phyloP scores from a whole-genome alignment of 2,329 filamentous ascomycete genomes.

The Ceratocystis destructans region DNA sequence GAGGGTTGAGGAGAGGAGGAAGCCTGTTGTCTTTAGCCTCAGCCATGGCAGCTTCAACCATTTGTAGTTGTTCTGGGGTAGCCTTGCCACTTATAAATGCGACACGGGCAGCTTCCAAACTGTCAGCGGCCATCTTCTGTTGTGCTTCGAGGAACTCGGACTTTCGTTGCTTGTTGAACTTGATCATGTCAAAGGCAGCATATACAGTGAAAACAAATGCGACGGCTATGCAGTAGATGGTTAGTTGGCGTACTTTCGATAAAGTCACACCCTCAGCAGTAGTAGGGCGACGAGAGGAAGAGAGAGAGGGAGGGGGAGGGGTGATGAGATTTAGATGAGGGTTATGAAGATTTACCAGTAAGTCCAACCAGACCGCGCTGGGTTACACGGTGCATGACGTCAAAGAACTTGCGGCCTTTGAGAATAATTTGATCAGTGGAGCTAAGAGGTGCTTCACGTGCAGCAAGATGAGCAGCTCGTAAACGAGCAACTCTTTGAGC shows the following conservation, averaged over 20 bases:
- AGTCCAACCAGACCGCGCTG: constrained; percentile 42
- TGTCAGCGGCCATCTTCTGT: constrained; percentile 39
- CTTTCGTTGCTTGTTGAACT: constrained; percentile 46
- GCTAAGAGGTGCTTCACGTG: constrained; percentile 45
- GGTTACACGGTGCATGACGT: constrained; percentile 43
- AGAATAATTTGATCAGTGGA: constrained; percentile 38
- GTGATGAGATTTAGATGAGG: background rate
- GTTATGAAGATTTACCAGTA: constrained; percentile 34
- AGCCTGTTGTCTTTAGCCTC: constrained; percentile 36
- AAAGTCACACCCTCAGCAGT: background rate
- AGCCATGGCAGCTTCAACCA: constrained; percentile 44
- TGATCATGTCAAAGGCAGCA: constrained; percentile 48
- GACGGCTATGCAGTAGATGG: constrained; percentile 30
- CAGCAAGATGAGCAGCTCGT: constrained; percentile 53
- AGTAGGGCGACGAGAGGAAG: background rate
- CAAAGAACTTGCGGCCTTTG: constrained; percentile 36
- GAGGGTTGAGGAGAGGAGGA: constrained; percentile 37
- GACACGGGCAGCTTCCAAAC: constrained; percentile 42
- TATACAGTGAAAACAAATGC: constrained; percentile 44
- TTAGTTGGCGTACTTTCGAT: background rate
- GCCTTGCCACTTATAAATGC: constrained; percentile 47
- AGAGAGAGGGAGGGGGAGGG: background rate
- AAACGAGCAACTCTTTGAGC: constrained; percentile 56
- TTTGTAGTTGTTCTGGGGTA: constrained; percentile 39
- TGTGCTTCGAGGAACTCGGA: constrained; percentile 45